Evolutionary conservation across 768 basidiomycete species (phyloP), one percentile per base, ranked within the genome.

Genomic region (Piloderma croceum): DNA sequence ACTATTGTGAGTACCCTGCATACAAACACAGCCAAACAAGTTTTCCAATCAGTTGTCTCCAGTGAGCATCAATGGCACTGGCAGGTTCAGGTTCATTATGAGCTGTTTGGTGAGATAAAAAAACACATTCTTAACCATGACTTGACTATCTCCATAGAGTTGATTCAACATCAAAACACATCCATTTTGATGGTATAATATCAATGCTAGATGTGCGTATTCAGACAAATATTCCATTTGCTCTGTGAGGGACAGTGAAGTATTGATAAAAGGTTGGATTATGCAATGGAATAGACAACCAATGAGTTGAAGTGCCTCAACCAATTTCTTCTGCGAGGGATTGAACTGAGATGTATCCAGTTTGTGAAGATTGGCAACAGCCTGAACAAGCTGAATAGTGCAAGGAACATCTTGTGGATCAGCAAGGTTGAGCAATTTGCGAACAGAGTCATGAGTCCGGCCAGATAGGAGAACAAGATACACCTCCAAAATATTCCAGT

Each of bases 391-490:
- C 25, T 60, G 45, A 12, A 61, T 50, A 1, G 60, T 58, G 18
- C 50, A 40, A 1, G 62, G 61, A n/a, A 64, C 62, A 43, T 64
- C 52, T 42, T 64, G 62, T 10, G 49, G 40, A 42, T 59, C 58
- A 21, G 53, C 52, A 0, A 57, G 61, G 34, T 49, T 48, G 4
- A 63, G 46, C n/a, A 64, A 51, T 35, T 31, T 41, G 9, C 50
- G 39, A 0, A 58, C 44, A 13, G 35, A 21, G 7, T 52, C 24
- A 11, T 6, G 11, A 7, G 23, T 29, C 9, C 39, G 38, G 20
- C 39, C 44, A 2, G 44, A 45, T 3, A 59, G 46, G 10, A 38
- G 40, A 17, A 48, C 51, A 19, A 59, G 43, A 42, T 45, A 58
- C 7, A 34, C 12, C 0, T 40, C 22, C 11, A 60, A 49, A 2